These are phyloP conservation scores for Eucalyptus marginata DNA, from an alignment of 345 rosid species.

Conservation along the genomic window DNA sequence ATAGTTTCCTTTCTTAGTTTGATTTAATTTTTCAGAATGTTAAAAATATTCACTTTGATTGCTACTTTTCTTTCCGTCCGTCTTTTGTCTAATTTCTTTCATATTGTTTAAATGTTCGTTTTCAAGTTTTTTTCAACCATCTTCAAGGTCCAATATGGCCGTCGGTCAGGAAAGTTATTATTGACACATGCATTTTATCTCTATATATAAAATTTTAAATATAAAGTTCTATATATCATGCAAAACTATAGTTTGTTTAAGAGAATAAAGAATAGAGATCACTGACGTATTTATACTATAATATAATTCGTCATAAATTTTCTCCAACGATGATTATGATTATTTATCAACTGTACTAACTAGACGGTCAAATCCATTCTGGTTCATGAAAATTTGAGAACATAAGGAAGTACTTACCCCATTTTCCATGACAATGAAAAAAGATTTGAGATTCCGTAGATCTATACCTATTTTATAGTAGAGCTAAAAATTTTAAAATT, in stretches of 20 bases:
- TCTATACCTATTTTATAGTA: too few species aligned
- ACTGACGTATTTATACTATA: background rate
- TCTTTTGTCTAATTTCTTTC: background rate
- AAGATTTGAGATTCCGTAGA: background rate
- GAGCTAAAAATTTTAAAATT: too few species aligned
- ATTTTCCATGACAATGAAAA: background rate
- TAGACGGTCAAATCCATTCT: background rate
- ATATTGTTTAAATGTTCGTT: background rate
- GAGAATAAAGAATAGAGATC: background rate
- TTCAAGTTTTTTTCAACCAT: background rate
- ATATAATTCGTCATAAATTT: background rate
- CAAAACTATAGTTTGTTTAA: background rate
- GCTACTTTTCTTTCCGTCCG: background rate
- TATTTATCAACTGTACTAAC: background rate
- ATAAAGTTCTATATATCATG: background rate
- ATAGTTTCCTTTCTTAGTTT: background rate
- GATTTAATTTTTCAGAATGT: background rate
- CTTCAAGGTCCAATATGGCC: background rate
- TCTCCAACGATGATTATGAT: background rate
- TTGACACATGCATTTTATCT: background rate
- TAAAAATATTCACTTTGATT: background rate
- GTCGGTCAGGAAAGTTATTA: background rate
- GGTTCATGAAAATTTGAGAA: background rate
- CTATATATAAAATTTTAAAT: background rate
- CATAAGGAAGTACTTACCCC: background rate